Base-by-base conservation (phyloP, 2,329 filamentous ascomycete genomes). In the Ophiosphaerella korrae region DNA sequence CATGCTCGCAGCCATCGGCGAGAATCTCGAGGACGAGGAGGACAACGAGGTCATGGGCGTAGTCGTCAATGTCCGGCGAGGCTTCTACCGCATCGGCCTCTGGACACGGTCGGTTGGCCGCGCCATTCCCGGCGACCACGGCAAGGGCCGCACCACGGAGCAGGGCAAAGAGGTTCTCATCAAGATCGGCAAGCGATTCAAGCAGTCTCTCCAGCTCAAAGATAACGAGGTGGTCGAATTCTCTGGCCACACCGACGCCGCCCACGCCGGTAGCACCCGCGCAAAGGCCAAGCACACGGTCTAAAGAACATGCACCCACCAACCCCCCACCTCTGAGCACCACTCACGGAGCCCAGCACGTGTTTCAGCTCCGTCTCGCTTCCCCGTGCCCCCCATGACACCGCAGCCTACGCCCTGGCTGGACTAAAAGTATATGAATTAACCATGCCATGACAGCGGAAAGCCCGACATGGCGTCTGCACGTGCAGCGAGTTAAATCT, bases 41-140 rank as follows among this genome's bases (percentile, higher is more conserved):
- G 94, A 97, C 71, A 92, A 92, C 66, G 95, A 99, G 77, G 89
- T 99, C 75, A 97, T 97, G 94, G 94, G 94, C 60, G 95, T 99
- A 31, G 94, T 99, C 23, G 92, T 97, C 80, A 99, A 99, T 77
- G 93, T 99, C 52, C 89, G 94, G 76, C 97, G 96, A 82, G 92
- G 89, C 44, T 97, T 99, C 81, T 99, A 92, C 84, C 90, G 94
- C 80, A 89, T 99, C 64, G 92, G 93, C 72, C 86, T 97, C 65
- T 99, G 95, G 94, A 99, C 94, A 58, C 89, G 92, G 70, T 96
- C 92, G 51, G 91, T 91, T 48, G 93, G 93, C 72, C 93, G 93
- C 81, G 84, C 83, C 70, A 87, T 92, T 53, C 87, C 88, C 1
- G 86, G 85, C 43, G 84, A 89, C 38, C 87, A 87, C 47, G 88